phyloP scores from a whole-genome alignment of 345 rosid species.

The Eucalyptus victrix region DNA sequence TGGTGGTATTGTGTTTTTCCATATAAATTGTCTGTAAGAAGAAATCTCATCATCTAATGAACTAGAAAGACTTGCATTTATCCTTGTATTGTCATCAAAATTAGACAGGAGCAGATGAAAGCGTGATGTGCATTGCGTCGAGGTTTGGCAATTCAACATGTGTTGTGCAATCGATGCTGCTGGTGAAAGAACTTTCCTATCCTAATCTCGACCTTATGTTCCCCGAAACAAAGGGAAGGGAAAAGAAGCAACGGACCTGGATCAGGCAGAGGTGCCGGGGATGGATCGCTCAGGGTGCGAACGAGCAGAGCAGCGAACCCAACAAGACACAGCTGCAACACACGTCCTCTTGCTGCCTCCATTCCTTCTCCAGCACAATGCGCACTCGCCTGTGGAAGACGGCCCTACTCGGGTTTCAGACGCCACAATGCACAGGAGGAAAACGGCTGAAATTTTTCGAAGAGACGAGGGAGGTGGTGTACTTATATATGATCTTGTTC shows the following conservation, averaged over 20 bases:
- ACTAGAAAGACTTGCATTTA: not conserved
- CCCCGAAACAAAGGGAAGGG: not conserved
- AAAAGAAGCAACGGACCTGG: not conserved
- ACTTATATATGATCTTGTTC: not conserved
- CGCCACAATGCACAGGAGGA: not conserved
- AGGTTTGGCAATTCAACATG: not conserved
- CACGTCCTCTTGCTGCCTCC: not conserved
- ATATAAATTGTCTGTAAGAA: not conserved
- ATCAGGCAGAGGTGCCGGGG: not conserved
- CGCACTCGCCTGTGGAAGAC: not conserved
- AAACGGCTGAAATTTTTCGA: slow-evolving; percentile 4
- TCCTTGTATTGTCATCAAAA: not conserved
- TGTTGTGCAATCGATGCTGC: not conserved
- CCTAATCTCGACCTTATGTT: not conserved
- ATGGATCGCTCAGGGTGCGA: not conserved
- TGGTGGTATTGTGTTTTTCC: not conserved
- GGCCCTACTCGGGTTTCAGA: not conserved
- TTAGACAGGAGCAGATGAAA: not conserved
- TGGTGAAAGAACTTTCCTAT: not conserved
- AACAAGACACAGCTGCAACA: not conserved
- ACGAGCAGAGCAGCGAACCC: not conserved
- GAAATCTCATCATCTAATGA: not conserved
- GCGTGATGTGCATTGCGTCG: not conserved
- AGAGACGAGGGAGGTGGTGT: not conserved
- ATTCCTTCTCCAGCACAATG: not conserved